phyloP scores from a whole-genome alignment of 257 asterid species.

The Solanum ahanhuiri region DNA sequence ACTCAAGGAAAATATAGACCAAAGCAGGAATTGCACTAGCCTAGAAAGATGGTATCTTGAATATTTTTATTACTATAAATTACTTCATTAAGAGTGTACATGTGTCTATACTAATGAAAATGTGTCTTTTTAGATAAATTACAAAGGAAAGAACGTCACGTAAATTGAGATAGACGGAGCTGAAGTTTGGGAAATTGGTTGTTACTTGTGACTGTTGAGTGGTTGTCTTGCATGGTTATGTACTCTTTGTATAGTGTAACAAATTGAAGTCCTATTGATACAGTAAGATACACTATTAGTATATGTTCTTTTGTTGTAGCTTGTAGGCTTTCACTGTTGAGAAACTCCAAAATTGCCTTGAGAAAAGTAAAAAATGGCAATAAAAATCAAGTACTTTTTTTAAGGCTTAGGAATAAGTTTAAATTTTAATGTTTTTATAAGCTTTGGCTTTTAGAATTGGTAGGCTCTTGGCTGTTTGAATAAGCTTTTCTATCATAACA shows the following conservation, averaged over 20 bases:
- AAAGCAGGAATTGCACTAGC: background rate
- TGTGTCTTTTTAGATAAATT: no score
- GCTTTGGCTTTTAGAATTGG: background rate
- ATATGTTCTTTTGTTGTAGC: background rate
- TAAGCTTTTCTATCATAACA: accelerated
- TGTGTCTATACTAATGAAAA: background rate
- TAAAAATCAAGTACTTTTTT: background rate
- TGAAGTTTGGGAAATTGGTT: background rate
- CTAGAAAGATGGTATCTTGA: background rate
- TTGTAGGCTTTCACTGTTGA: background rate
- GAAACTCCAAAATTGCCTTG: background rate
- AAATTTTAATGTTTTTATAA: background rate
- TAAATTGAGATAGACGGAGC: background rate
- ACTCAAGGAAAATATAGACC: no score
- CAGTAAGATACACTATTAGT: background rate
- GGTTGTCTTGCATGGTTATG: background rate
- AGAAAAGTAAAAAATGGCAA: background rate
- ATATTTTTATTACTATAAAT: no score
- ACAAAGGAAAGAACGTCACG: background rate
- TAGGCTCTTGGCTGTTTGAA: background rate
- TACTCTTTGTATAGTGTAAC: background rate
- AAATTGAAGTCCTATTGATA: background rate
- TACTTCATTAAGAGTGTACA: background rate
- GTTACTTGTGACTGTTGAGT: background rate
- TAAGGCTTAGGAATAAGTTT: background rate